A percentile compares a stretch with the other conserved stretches of the same genome.
phyloP scores from a whole-genome alignment of 768 basidiomycete genomes.

The Dacryopinax primogenitus region DNA sequence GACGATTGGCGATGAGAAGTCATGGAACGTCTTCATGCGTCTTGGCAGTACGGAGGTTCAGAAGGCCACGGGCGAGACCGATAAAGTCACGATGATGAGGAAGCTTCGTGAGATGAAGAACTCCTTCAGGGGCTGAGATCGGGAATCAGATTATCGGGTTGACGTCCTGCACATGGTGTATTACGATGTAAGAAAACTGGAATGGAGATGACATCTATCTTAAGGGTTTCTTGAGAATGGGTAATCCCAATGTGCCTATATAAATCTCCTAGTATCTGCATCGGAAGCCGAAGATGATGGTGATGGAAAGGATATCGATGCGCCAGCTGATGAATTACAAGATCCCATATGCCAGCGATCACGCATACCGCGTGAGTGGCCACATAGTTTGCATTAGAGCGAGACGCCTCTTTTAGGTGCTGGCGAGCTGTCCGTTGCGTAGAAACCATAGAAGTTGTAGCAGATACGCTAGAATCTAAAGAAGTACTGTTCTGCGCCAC shows the following conservation, averaged over 20 bases:
- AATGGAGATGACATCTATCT: too few relatives aligned
- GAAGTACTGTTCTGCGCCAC: not conserved
- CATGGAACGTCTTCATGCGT: slow-evolving; percentile 94
- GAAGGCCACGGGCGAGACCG: slow-evolving; percentile 39
- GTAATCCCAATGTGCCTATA: too few relatives aligned
- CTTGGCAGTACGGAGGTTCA: slow-evolving; percentile 46
- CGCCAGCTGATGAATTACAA: too few relatives aligned
- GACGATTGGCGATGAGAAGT: slow-evolving; percentile 86
- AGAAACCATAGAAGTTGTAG: not conserved
- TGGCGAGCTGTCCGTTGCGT: not conserved
- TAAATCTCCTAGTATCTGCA: too few relatives aligned
- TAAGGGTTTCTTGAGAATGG: too few relatives aligned
- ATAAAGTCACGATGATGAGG: slow-evolving; percentile 54
- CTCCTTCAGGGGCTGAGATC: slow-evolving; percentile 57
- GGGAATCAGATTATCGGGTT: too few relatives aligned
- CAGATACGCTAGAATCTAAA: not conserved
- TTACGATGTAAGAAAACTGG: too few relatives aligned
- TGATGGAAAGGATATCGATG: too few relatives aligned
- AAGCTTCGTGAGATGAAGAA: slow-evolving; percentile 75
- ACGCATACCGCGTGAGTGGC: too few relatives aligned
- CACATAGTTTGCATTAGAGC: not conserved
- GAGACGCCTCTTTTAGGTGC: not conserved
- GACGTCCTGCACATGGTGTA: too few relatives aligned
- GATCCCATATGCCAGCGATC: too few relatives aligned
- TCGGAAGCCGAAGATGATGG: too few relatives aligned